A percentile compares a stretch with the other conserved stretches of the same genome.
Conservation (phyloP, 306 rosid species). For the Ziziphus jujuba region DNA sequence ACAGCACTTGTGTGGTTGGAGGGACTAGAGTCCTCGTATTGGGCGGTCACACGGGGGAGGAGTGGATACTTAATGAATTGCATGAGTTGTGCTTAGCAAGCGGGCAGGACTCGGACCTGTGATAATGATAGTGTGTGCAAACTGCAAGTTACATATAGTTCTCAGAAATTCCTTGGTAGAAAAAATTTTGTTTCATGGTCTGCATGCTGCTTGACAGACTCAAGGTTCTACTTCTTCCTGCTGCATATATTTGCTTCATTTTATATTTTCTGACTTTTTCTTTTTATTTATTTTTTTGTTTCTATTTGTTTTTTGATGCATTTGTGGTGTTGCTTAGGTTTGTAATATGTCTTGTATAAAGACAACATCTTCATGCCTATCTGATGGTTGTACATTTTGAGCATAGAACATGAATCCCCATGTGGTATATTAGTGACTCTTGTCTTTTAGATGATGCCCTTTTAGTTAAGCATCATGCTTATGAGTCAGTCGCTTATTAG, state of each 20-base stretch:
- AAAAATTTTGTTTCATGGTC: conserved; percentile 26
- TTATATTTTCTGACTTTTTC: neutral
- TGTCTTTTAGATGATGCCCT: neutral
- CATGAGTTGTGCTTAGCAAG: conserved; percentile 94
- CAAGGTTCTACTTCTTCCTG: neutral
- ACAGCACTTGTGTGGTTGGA: conserved; percentile 94
- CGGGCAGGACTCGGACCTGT: conserved; percentile 65
- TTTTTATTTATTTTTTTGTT: neutral
- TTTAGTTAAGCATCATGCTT: neutral
- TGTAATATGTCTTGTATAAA: neutral
- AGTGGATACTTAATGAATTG: conserved; percentile 96
- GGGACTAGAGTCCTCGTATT: conserved; percentile 91
- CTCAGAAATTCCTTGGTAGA: conserved; percentile 14
- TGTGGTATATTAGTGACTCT: neutral
- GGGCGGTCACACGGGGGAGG: conserved; percentile 97
- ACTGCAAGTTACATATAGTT: neutral
- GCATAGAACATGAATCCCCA: neutral
- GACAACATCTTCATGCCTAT: neutral
- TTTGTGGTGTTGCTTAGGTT: neutral
- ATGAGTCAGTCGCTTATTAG: neutral
- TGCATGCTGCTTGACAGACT: neutral
- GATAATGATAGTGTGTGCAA: conserved; percentile 13
- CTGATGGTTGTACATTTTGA: conserved; percentile 10
- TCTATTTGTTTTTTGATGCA: neutral
- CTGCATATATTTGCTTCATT: neutral